A percentile compares a stretch with the other conserved stretches of the same genome.
Conservation (phyloP, 768 basidiomycete species). For the Collybiopsis confluens region DNA sequence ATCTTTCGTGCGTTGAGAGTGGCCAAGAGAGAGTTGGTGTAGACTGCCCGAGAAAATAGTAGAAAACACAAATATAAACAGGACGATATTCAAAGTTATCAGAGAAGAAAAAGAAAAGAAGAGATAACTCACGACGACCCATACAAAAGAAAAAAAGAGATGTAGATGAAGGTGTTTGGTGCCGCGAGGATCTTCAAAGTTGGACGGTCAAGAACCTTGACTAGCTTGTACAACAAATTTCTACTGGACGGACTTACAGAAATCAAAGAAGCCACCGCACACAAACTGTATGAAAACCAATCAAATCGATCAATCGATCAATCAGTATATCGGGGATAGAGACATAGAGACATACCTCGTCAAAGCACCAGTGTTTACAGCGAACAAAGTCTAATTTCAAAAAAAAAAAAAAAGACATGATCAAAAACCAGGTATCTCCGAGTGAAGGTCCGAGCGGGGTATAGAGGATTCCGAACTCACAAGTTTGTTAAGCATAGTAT, state of each 20-base stretch:
- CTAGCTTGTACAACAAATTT: too few relatives aligned
- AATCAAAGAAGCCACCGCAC: conserved; percentile 47
- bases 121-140: conserved; percentile 35
- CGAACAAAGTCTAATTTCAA: conserved; percentile 42
- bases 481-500: conserved; percentile 47
- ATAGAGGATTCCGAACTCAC: conserved; percentile 20
- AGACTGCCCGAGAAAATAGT: too few relatives aligned
- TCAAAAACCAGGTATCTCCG: too few relatives aligned
- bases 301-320: too few relatives aligned
- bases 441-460: not conserved
- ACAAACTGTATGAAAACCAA: conserved; percentile 24
- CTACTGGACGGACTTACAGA: conserved; percentile 32
- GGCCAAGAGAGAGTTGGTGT: conserved; percentile 49
- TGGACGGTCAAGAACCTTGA: conserved; percentile 5
- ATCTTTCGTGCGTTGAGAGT: conserved; percentile 45
- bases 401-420: too few relatives aligned
- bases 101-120: not conserved
- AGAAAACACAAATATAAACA: too few relatives aligned
- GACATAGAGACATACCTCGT: conserved; percentile 23
- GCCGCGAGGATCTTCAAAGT: conserved; percentile 34
- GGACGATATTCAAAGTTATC: not conserved
- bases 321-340: not conserved
- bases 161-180: conserved; percentile 39
- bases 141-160: conserved; percentile 50
- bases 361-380: conserved; percentile 44